Conservation (phyloP, 208 protist genomes). For the Phytomonas sp. region DNA sequence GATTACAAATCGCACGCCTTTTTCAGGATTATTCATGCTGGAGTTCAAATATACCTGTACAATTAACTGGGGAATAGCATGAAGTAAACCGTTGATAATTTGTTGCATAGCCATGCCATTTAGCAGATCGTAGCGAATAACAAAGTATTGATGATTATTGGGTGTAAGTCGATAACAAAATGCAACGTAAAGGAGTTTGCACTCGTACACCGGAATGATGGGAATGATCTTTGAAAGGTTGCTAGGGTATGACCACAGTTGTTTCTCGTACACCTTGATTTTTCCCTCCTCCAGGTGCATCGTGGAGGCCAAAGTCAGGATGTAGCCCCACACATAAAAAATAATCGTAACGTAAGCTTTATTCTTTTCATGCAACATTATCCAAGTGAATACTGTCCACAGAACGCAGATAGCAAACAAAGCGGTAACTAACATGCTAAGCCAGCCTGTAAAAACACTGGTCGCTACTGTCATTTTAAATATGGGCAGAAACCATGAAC, state of each 20-base stretch:
- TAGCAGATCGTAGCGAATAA: constrained; percentile 78
- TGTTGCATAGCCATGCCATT: constrained; percentile 55
- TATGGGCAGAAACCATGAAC: constrained; percentile 14
- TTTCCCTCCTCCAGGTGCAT: constrained; percentile 59
- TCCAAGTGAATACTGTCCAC: constrained; percentile 58
- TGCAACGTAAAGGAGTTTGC: constrained; percentile 48
- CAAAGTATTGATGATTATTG: constrained; percentile 51
- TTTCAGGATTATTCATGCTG: not conserved
- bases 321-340: constrained; percentile 62
- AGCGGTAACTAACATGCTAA: constrained; percentile 40
- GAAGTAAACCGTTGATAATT: constrained; percentile 47
- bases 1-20: constrained; percentile 3
- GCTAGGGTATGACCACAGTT: constrained; percentile 55
- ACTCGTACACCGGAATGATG: constrained; percentile 59
- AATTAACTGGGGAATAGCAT: constrained; percentile 58
- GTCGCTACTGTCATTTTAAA: constrained; percentile 22
- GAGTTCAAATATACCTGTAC: constrained; percentile 57
- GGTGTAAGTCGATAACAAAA: constrained; percentile 48
- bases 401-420: constrained; percentile 33
- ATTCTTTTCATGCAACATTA: constrained; percentile 20
- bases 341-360: constrained; percentile 76
- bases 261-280: constrained; percentile 56
- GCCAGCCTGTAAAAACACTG: constrained; percentile 36
- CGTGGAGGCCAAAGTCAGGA: constrained; percentile 49
- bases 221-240: constrained; percentile 66